Evolutionary conservation across 2,329 filamentous ascomycete species (phyloP).

Genomic region (Elsinoe batatas): DNA sequence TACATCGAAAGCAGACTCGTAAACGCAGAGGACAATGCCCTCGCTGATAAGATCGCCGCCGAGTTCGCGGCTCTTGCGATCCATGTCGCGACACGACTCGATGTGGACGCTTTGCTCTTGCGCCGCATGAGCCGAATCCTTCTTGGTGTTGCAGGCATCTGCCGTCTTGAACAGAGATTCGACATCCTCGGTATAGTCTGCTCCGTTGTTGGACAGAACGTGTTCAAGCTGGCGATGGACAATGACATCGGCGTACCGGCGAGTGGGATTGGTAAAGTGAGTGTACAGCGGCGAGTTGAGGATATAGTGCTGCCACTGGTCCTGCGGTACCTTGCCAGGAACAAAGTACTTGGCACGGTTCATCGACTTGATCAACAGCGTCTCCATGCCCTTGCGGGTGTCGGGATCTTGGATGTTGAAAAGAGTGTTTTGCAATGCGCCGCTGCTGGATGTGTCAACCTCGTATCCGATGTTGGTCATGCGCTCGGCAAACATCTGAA

Average conservation of each 20-base stretch:
- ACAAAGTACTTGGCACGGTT: slow-evolving; percentile 93
- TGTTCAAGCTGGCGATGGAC: slow-evolving; percentile 92
- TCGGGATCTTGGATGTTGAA: slow-evolving; percentile 87
- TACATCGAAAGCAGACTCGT: slow-evolving; percentile 97
- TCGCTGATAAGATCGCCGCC: slow-evolving; percentile 91
- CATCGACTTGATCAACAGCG: slow-evolving; percentile 88
- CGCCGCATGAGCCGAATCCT: slow-evolving; percentile 92
- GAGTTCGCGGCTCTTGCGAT: slow-evolving; percentile 74
- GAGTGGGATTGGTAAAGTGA: slow-evolving; percentile 91
- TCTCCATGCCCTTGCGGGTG: slow-evolving; percentile 96
- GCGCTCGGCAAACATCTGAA: slow-evolving; percentile 83
- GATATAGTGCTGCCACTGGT: slow-evolving; percentile 78
- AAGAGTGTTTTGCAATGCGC: slow-evolving; percentile 82
- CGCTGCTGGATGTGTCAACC: slow-evolving; percentile 81
- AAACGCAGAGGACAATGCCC: slow-evolving; percentile 92
- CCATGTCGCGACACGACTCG: slow-evolving; percentile 91
- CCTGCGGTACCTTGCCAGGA: slow-evolving; percentile 64
- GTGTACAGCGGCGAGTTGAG: slow-evolving; percentile 91
- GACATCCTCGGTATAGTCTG: slow-evolving; percentile 81
- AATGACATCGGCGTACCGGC: slow-evolving; percentile 88
- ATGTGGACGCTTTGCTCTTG: slow-evolving; percentile 99
- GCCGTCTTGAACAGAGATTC: slow-evolving; percentile 85
- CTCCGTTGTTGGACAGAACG: slow-evolving; percentile 59
- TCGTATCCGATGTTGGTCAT: slow-evolving; percentile 88
- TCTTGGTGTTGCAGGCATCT: slow-evolving; percentile 97